A percentile compares a stretch with the other conserved stretches of the same genome.
phyloP scores from a whole-genome alignment of 441 rosid species.

The Adansonia grandidieri region DNA sequence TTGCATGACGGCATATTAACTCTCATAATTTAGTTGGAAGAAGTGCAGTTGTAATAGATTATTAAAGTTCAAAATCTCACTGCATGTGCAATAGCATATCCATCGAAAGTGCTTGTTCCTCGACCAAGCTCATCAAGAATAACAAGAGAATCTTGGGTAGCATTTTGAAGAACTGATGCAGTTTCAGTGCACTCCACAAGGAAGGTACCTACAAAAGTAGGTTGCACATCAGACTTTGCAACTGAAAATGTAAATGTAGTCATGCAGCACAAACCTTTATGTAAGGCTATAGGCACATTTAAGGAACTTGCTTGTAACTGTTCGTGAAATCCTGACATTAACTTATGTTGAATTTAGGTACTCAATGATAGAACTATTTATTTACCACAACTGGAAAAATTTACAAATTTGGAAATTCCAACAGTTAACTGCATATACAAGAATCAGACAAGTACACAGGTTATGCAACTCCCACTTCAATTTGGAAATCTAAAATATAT shows the following conservation, averaged over 20 bases:
- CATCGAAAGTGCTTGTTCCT: slow-evolving; percentile 98
- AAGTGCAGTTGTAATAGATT: not conserved
- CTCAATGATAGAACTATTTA: not conserved
- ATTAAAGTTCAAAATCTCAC: slow-evolving; percentile 48
- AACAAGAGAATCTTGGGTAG: slow-evolving; percentile 90
- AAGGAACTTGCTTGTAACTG: slow-evolving; percentile 13
- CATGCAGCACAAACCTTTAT: slow-evolving; percentile 1
- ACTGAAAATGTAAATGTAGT: not conserved
- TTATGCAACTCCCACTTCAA: not conserved
- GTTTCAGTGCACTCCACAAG: slow-evolving; percentile 94
- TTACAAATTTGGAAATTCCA: not conserved
- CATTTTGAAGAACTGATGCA: slow-evolving; percentile 91
- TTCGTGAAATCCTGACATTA: not conserved
- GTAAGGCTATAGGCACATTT: not conserved
- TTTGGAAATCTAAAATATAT: not conserved
- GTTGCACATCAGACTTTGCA: slow-evolving; percentile 22
- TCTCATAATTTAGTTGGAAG: not conserved
- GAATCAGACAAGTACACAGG: not conserved
- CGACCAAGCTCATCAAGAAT: slow-evolving; percentile 96
- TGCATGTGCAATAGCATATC: slow-evolving; percentile 96
- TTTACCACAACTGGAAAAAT: not conserved
- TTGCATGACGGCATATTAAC: slow-evolving; percentile 5
- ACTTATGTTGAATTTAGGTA: not conserved
- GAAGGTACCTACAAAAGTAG: slow-evolving; percentile 76
- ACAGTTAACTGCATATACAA: not conserved